Percentiles rank a stretch among this genome's conserved stretches.
Conservation (phyloP, 352 stramenopile genomes). For the Phytophthora multivora region DNA sequence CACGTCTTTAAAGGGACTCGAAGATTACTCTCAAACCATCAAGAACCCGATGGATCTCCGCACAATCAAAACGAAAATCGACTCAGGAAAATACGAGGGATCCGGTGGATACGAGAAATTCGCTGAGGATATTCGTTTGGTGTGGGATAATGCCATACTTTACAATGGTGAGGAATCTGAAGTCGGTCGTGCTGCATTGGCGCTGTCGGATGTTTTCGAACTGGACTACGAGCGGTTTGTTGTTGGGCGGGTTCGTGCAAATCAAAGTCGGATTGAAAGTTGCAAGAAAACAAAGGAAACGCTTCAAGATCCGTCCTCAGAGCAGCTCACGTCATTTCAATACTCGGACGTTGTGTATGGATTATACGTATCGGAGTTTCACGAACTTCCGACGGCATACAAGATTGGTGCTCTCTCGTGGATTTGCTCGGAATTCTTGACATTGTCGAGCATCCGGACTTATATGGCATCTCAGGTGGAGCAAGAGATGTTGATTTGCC, state of each 20-base stretch:
- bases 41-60: slow-evolving; percentile 92
- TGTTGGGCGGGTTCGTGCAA: slow-evolving; percentile 56
- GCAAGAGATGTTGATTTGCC: slow-evolving; percentile 56
- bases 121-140: slow-evolving; percentile 75
- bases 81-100: slow-evolving; percentile 77
- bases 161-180: slow-evolving; percentile 86
- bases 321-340: slow-evolving; percentile 37
- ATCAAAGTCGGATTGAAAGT: slow-evolving; percentile 59
- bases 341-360: slow-evolving; percentile 72
- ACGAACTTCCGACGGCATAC: slow-evolving; percentile 63
- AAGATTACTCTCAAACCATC: slow-evolving; percentile 87
- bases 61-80: slow-evolving; percentile 83
- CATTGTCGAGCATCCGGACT: slow-evolving; percentile 54
- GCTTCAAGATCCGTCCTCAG: slow-evolving; percentile 24
- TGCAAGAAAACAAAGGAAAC: slow-evolving; percentile 47
- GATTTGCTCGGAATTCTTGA: slow-evolving; percentile 73
- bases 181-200: slow-evolving; percentile 66
- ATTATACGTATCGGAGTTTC: slow-evolving; percentile 73
- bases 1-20: slow-evolving; percentile 70
- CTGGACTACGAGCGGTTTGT: slow-evolving; percentile 85
- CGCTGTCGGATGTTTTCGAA: slow-evolving; percentile 81
- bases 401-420: slow-evolving; percentile 71
- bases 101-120: slow-evolving; percentile 63
- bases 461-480: slow-evolving; percentile 67
- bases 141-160: slow-evolving; percentile 83